Conservation (phyloP, 2,329 filamentous ascomycete genomes). For the Simplicillium aogashimaense region DNA sequence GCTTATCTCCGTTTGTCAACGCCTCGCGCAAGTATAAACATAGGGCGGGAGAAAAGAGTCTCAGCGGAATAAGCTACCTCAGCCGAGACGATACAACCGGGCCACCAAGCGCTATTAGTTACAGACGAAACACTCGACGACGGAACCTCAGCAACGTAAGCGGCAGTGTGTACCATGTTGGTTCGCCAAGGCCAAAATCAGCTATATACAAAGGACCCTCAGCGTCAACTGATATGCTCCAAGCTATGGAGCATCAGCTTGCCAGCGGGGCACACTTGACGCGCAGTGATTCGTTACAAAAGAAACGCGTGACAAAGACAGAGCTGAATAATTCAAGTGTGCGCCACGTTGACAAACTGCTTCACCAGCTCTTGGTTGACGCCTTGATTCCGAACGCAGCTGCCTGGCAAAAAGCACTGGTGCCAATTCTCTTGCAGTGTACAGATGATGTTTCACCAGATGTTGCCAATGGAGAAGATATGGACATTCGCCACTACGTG, state of each 20-base stretch:
- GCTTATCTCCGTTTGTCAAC: slow-evolving; percentile 62
- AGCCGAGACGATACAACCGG: slow-evolving; percentile 57
- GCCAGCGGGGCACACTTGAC: slow-evolving; percentile 42
- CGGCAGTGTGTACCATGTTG: slow-evolving; percentile 53
- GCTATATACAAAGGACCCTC: slow-evolving; percentile 46
- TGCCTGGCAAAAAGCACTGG: slow-evolving; percentile 81
- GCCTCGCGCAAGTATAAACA: slow-evolving; percentile 65
- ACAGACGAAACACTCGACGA: slow-evolving; percentile 54
- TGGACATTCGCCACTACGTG: slow-evolving; percentile 95
- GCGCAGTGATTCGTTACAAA: slow-evolving; percentile 77
- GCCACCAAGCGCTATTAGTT: slow-evolving; percentile 46
- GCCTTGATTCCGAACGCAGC: slow-evolving; percentile 59
- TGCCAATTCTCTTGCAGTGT: slow-evolving; percentile 82
- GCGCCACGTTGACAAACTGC: slow-evolving; percentile 75
- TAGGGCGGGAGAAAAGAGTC: slow-evolving; percentile 66
- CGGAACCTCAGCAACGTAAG: slow-evolving; percentile 81
- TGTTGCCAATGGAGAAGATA: slow-evolving; percentile 81
- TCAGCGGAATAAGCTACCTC: slow-evolving; percentile 58
- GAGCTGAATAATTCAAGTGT: slow-evolving; percentile 83
- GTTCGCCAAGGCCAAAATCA: slow-evolving; percentile 60
- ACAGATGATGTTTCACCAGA: slow-evolving; percentile 94
- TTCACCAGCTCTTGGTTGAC: slow-evolving; percentile 76
- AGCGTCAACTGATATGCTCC: slow-evolving; percentile 40
- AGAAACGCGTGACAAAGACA: slow-evolving; percentile 61
- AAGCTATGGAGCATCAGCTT: slow-evolving; percentile 34